A percentile compares a stretch with the other conserved stretches of the same genome.
phyloP scores from a whole-genome alignment of 371 early-diverging fungal genomes.

The Coemansia sp. region DNA sequence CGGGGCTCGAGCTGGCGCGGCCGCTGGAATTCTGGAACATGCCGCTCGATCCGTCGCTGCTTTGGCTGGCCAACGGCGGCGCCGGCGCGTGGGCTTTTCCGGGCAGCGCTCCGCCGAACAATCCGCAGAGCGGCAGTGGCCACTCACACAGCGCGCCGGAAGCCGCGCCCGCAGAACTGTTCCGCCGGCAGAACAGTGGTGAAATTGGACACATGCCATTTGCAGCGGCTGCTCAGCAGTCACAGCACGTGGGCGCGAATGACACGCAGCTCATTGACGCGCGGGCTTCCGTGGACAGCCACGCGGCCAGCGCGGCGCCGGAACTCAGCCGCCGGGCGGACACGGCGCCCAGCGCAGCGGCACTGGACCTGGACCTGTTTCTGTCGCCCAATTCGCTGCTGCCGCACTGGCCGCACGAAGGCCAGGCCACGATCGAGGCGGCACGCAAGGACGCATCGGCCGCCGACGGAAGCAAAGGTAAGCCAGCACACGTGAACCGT shows the following conservation, averaged over 20 bases:
- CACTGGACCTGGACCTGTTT: constrained; percentile 16
- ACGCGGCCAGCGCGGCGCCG: not conserved
- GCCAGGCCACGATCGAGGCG: constrained; percentile 5
- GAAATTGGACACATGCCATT: constrained; percentile 16
- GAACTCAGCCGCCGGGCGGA: not conserved
- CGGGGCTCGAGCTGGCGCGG: constrained; percentile 34
- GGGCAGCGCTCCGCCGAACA: too few relatives aligned
- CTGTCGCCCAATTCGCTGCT: constrained; percentile 36
- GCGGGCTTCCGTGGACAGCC: constrained; percentile 26
- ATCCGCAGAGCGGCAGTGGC: too few relatives aligned
- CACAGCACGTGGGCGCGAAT: constrained; percentile 7
- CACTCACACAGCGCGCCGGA: not conserved
- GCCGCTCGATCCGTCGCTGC: constrained; percentile 17
- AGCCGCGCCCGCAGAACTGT: too few relatives aligned
- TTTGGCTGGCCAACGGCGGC: constrained; percentile 15
- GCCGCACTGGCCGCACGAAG: constrained; percentile 37
- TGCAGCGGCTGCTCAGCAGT: constrained; percentile 12
- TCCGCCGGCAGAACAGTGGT: not conserved
- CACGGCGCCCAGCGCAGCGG: not conserved
- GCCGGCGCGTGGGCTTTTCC: too few relatives aligned
- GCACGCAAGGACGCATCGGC: not conserved
- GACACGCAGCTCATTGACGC: constrained; percentile 46
- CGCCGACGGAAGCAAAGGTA: constrained; percentile 12
- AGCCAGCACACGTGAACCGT: constrained; percentile 1
- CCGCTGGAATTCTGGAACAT: constrained; percentile 39